Conservation (phyloP, 371 early-diverging fungal species). For the Dichotomocladium elegans region DNA sequence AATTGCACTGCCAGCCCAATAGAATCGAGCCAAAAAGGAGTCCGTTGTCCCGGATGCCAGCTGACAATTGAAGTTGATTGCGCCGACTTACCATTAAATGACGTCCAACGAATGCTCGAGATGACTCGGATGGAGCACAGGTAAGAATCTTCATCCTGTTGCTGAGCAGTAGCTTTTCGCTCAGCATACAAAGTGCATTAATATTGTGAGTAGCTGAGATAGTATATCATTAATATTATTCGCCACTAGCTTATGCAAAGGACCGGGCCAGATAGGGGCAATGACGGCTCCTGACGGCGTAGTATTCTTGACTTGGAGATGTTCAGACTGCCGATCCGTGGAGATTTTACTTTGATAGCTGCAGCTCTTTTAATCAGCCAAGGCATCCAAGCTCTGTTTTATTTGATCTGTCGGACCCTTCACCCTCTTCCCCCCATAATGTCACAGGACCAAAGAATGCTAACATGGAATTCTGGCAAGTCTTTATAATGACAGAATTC, state of each 20-base stretch:
- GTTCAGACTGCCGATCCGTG: constrained; percentile 8
- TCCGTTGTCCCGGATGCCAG: constrained; percentile 3
- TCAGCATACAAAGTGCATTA: neutral
- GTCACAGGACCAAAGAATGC: too few relatives aligned
- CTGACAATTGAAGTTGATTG: constrained; percentile 1
- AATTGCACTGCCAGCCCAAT: constrained; percentile 2
- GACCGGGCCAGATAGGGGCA: neutral
- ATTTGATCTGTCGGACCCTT: too few relatives aligned
- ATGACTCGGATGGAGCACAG: neutral
- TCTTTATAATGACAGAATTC: too few relatives aligned
- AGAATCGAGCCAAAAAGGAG: constrained; percentile 1
- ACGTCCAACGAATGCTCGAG: constrained; percentile 1
- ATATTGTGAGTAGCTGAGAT: too few relatives aligned
- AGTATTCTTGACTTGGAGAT: constrained; percentile 13
- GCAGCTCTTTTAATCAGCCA: too few relatives aligned
- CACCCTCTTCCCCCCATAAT: too few relatives aligned
- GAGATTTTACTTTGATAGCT: constrained; percentile 12
- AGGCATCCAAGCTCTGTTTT: neutral
- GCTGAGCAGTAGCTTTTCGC: too few relatives aligned
- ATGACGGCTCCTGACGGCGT: neutral
- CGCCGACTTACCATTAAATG: neutral
- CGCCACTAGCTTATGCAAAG: neutral
- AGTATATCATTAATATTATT: neutral
- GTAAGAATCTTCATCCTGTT: too few relatives aligned
- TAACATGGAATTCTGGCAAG: too few relatives aligned